Conservation (phyloP, 148 eudicot species). For the Hydrangea macrophylla region DNA sequence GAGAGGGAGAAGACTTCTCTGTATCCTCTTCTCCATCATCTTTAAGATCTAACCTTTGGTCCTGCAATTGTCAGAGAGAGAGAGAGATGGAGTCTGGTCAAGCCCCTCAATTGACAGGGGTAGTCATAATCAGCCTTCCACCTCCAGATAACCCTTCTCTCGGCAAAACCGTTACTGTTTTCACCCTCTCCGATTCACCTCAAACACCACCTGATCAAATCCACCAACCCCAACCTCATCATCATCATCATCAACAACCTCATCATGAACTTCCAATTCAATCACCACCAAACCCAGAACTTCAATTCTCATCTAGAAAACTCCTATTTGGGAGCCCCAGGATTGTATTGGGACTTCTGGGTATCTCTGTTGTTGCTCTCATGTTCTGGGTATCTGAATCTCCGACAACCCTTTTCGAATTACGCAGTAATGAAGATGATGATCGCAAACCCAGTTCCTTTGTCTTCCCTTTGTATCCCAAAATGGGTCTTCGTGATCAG, state of each 20-base stretch:
- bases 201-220: slow-evolving; percentile 12
- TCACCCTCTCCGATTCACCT: slow-evolving; percentile 29
- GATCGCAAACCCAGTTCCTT: slow-evolving; percentile 19
- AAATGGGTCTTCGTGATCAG: slow-evolving; percentile 14
- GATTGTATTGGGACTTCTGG: slow-evolving; percentile 21
- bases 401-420: slow-evolving; percentile 15
- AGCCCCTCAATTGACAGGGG: slow-evolving; percentile 26
- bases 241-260: slow-evolving; percentile 9
- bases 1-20: background rate
- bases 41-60: background rate
- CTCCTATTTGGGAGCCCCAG: slow-evolving; percentile 14
- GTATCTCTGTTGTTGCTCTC: slow-evolving; percentile 33
- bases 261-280: slow-evolving; percentile 14
- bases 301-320: slow-evolving; percentile 16
- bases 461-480: slow-evolving; percentile 36
- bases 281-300: slow-evolving; percentile 2
- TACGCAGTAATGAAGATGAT: slow-evolving; percentile 23
- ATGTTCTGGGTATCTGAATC: slow-evolving; percentile 20
- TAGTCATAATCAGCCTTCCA: slow-evolving; percentile 46
- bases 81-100: slow-evolving; percentile 19
- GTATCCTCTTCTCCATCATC: background rate
- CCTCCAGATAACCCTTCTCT: slow-evolving; percentile 50
- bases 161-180: slow-evolving; percentile 53
- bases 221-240: background rate
- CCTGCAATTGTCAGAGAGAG: background rate